Evolutionary conservation across 345 rosid genomes (phyloP), one percentile per base, ranked within the genome.

Genomic region (Eucalyptus cloeziana): DNA sequence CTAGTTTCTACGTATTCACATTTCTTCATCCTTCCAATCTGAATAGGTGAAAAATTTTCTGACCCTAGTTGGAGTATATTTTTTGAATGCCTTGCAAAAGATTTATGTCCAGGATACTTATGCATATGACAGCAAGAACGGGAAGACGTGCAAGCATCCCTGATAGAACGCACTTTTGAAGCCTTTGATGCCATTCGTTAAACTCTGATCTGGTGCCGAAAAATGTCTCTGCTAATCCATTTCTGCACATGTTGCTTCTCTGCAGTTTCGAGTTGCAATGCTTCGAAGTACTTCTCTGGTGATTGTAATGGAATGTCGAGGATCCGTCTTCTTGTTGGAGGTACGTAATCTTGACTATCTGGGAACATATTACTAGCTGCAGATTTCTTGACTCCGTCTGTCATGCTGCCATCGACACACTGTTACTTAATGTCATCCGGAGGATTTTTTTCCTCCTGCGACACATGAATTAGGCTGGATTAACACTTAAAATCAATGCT

Each of bases 261-360:
- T 33, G 83, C 83, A 76, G 83, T 43, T 88, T 90, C 92, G 5
- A 60, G 87, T 10, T 96, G 99, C 92, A 91, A 12, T 88, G 91
- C 94, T 86, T 90, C 94, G 8, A 92, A 45, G 89, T 96, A 93
- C 52, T 43, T 92, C 30, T 83, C 88, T 86, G 94, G 95, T 71
- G 76, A 85, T 62, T 96, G 99, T 86, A 92, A 94, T 47, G 93
- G 94, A 91, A 87, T 90, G 44, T 88, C 92, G 4, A 93, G 62
- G 86, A 87, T 95, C 24, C 94, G 88, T 86, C 87, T 91, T 90
- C 93, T 97, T 81, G 86, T 96, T 90, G 99, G 96, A 96, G 99
- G 99, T 97, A 93, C 88, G 7, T 21, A 60, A 50, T 50, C 58
- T 56, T 51, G 30, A 31, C 88, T 60, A 27, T 30, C 58, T 44